Base-by-base conservation (phyloP, 2,329 filamentous ascomycete genomes). In the Plenodomus tracheiphilus region DNA sequence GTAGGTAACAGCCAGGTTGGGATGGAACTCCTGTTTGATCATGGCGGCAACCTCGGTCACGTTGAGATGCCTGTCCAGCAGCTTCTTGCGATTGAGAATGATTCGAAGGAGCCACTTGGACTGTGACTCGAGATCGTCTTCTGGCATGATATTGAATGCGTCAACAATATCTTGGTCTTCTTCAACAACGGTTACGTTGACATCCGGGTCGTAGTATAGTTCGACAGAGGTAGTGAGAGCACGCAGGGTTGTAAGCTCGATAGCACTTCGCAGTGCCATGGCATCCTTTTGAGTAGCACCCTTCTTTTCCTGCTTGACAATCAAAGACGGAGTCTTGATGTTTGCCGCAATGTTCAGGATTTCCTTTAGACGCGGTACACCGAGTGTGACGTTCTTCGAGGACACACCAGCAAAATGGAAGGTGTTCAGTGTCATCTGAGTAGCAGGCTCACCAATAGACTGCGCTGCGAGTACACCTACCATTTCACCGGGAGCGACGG, bases 381-480 rank as follows among this genome's bases (percentile, higher is more conserved):
- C 94, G 41, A 99, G 86, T 0, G 94, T 99, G 46, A 99, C 93
- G 81, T 99, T 99, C 87, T 99, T 99, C 19, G 93, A 96, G 32
- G 95, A 96, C 53, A 99, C 91, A 96, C 94, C 94, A 74, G 94
- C 92, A 74, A 99, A 99, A 81, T 99, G 94, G 88, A 99, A 99
- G 19, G 94, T 99, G 78, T 99, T 99, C 53, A 99, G 79, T 1
- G 94, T 99, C 94, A 99, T 99, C 80, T 99, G 94, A 1, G 94
- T 99, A 18, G 94, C 95, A 35, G 94, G 94, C 75, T 99, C 94
- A 78, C 94, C 94, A 70, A 99, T 99, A 25, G 94, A 99, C 77
- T 99, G 94, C 6, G 95, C 94, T 56, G 94, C 94, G 66, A 99
- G 79, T 18, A 99, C 94, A 77, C 94, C 94, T 47, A 99, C 94